A percentile compares a stretch with the other conserved stretches of the same genome.
phyloP scores from a whole-genome alignment of 2,329 filamentous ascomycete genomes.

The Dothistroma septosporum region DNA sequence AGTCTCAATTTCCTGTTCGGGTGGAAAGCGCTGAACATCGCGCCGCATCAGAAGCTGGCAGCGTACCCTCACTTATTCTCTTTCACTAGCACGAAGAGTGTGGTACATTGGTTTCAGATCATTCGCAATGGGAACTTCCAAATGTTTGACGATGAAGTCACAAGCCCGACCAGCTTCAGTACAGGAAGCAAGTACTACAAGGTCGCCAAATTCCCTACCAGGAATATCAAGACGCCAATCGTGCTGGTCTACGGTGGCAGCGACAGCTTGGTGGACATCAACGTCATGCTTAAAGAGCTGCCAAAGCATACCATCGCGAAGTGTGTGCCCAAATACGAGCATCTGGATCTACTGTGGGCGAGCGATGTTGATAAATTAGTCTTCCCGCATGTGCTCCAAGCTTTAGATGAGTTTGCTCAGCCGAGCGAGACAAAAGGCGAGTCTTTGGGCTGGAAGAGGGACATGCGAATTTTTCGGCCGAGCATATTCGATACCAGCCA shows the following conservation, averaged over 20 bases:
- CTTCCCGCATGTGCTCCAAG: slow-evolving; percentile 87
- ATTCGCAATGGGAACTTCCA: slow-evolving; percentile 95
- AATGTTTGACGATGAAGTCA: slow-evolving; percentile 95
- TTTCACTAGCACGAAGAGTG: slow-evolving; percentile 91
- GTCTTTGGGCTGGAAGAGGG: slow-evolving; percentile 19
- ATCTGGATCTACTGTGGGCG: slow-evolving; percentile 95
- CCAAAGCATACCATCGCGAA: slow-evolving; percentile 80
- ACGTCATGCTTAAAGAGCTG: slow-evolving; percentile 84
- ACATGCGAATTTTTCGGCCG: slow-evolving; percentile 14
- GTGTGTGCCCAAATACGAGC: slow-evolving; percentile 88
- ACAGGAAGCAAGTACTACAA: slow-evolving; percentile 84
- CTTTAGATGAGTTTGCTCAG: slow-evolving; percentile 63
- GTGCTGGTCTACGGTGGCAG: slow-evolving; percentile 90
- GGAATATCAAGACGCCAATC: slow-evolving; percentile 94
- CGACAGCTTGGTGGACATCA: slow-evolving; percentile 91
- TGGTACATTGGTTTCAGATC: slow-evolving; percentile 99
- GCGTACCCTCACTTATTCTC: slow-evolving; percentile 95
- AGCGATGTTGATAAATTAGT: slow-evolving; percentile 77
- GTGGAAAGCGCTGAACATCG: slow-evolving; percentile 83
- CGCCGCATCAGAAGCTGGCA: slow-evolving; percentile 81
- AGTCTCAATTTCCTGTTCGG: slow-evolving; percentile 80
- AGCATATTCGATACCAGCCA: slow-evolving; percentile 23
- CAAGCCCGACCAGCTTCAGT: slow-evolving; percentile 67
- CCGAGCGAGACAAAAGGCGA: slow-evolving; percentile 24
- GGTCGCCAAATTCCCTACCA: slow-evolving; percentile 90